phyloP scores from a whole-genome alignment of 768 basidiomycete genomes.

The Mycena galericulata region DNA sequence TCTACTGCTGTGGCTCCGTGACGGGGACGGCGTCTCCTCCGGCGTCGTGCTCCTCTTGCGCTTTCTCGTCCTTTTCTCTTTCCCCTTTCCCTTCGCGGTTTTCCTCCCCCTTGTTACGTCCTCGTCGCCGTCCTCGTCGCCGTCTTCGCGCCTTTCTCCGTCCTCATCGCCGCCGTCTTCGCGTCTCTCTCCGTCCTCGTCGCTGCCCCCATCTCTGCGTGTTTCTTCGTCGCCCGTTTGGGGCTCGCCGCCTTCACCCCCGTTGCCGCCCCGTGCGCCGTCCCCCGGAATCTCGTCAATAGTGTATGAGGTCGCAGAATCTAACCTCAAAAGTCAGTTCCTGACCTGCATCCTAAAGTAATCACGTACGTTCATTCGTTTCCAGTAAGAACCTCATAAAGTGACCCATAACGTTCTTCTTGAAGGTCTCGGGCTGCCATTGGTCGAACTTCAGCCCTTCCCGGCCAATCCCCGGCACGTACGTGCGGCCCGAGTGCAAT shows the following conservation, averaged over 20 bases:
- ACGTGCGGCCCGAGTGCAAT: background rate
- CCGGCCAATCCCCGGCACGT: background rate
- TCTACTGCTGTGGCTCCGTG: background rate
- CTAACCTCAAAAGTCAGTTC: background rate
- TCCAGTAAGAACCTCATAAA: constrained; percentile 1
- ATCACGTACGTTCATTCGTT: background rate
- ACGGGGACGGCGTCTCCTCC: background rate
- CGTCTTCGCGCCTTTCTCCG: background rate
- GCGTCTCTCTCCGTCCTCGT: too few species aligned
- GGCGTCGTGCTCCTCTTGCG: background rate
- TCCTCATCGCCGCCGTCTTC: background rate
- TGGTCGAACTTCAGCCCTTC: background rate
- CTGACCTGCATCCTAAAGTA: too few species aligned
- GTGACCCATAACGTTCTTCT: background rate
- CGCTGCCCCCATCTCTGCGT: too few species aligned
- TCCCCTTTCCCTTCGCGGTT: background rate
- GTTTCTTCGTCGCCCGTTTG: too few species aligned
- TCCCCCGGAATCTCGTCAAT: background rate
- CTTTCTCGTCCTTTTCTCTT: background rate
- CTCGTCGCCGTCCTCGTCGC: background rate
- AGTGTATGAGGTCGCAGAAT: background rate
- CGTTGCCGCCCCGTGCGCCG: too few species aligned
- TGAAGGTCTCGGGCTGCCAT: background rate
- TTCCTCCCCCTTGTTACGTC: background rate
- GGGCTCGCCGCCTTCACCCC: too few species aligned